Conservation (phyloP, 1,284 basidiomycete genomes). For the Cutaneotrichosporon cavernicola region DNA sequence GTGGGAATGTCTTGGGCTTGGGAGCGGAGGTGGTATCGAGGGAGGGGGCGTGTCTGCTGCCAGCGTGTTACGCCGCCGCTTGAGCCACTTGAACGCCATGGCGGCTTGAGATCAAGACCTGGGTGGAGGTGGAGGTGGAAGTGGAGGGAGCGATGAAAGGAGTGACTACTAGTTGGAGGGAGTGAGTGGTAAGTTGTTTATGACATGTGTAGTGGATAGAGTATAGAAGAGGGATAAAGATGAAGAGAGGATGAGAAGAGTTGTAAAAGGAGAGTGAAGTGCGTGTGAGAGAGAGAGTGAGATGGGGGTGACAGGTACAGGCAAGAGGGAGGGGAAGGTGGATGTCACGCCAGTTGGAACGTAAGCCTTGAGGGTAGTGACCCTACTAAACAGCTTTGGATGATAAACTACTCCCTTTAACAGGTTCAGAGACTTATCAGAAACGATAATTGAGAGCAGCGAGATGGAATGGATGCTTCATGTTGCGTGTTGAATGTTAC, state of each 20-base stretch:
- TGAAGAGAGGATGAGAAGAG: not conserved
- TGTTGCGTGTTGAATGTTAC: too few species aligned
- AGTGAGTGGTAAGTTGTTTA: not conserved
- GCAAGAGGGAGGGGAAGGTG: not conserved
- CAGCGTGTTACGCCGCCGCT: slow-evolving; percentile 6
- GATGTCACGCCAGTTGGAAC: not conserved
- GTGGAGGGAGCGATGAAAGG: not conserved
- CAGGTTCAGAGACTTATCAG: too few species aligned
- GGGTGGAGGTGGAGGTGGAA: not conserved
- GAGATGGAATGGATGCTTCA: too few species aligned
- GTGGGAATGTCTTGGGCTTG: not conserved
- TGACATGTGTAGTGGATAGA: not conserved
- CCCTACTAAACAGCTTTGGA: not conserved
- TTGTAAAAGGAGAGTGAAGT: too few species aligned
- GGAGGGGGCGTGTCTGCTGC: not conserved
- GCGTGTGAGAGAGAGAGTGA: not conserved
- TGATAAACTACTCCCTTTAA: too few species aligned
- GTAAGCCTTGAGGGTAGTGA: not conserved
- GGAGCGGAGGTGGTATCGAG: not conserved
- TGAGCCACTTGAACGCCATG: slow-evolving; percentile 17
- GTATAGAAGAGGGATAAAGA: not conserved
- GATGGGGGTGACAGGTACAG: not conserved
- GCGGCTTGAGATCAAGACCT: not conserved
- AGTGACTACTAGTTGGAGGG: not conserved
- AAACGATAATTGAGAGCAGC: too few species aligned